Base-by-base conservation (phyloP, 179 eudicot species). In the Spergularia azorica region DNA sequence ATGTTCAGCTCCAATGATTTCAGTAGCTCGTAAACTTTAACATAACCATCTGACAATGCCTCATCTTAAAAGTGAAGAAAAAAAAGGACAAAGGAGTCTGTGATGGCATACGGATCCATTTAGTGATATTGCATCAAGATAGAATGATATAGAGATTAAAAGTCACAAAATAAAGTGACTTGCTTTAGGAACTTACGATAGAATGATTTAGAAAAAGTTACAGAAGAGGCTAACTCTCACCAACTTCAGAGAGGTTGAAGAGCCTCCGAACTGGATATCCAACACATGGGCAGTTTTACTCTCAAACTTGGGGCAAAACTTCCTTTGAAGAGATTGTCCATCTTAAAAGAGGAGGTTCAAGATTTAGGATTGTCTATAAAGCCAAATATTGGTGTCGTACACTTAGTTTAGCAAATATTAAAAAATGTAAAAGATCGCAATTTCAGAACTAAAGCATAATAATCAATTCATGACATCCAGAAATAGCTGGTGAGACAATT, bases 1-100 rank as follows among this genome's bases (percentile, higher is more conserved):
- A 21, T 21, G 71, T 81, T 85, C 80, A 95, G 76, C 68, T 93
- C 98, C 79, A 91, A 77, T 13, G 92, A 90, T 83, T 93, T 90
- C 60, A 85, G 80, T 59, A 91, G 95, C 85, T 95, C 97, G 70
- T 84, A 86, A 46, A 95, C 87, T 88, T 89, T 90, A 62, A 89
- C 87, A 67, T 89, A 89, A 14, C 97, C 99, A 77, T 93, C 92
- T 43, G 99, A 90, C 84, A 86, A 90, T 61, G 99, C 97, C 83
- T 89, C 89, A 74, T 87, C 92, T 97, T 95, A 64, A 13, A 79
- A 63, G 73, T 60, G 62, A 26, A 73, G 74, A 6, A 41, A 41
- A 18, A 79, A 58, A 15, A 68, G 20, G 66, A 32, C 48, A 71
- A 43, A 65, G 41, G 9, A 60, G 11, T 59, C 59, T 61, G 71